phyloP scores from a whole-genome alignment of 352 stramenopile genomes.

The Pythium biforme region DNA sequence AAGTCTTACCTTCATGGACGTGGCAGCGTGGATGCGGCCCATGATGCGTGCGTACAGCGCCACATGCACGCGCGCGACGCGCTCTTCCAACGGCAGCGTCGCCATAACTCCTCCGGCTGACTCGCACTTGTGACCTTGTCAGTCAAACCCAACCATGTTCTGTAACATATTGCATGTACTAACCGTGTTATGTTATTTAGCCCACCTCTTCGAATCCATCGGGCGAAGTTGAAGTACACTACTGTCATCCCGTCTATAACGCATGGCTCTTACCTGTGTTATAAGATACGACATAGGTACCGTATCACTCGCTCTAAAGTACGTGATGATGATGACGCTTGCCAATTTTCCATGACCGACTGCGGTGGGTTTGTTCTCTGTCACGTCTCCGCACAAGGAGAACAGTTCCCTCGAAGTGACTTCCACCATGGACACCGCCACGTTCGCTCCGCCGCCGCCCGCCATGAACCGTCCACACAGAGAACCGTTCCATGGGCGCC shows the following conservation, averaged over 20 bases:
- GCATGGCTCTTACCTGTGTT: no score
- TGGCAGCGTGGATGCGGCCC: conserved; percentile 36
- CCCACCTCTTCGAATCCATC: no score
- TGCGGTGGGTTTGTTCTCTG: not conserved
- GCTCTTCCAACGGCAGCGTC: conserved; percentile 1
- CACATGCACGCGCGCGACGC: conserved; percentile 55
- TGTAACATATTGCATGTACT: not conserved
- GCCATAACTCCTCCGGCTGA: not conserved
- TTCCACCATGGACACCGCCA: not conserved
- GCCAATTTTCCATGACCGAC: not conserved
- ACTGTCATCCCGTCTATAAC: no score
- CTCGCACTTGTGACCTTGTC: not conserved
- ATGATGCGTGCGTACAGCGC: conserved; percentile 53
- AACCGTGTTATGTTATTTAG: no score
- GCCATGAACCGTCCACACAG: not conserved
- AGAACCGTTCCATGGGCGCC: not conserved
- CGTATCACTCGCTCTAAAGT: not conserved
- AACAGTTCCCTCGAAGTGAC: not conserved
- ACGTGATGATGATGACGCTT: not conserved
- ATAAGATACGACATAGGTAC: not conserved
- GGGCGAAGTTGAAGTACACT: no score
- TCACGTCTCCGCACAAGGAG: not conserved
- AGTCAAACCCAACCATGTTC: not conserved
- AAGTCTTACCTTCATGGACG: conserved; percentile 41
- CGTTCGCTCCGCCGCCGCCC: not conserved